Percentiles rank a stretch among this genome's conserved stretches.
Conservation (phyloP, 1,284 basidiomycete genomes). For the Leccinum pachyderme region DNA sequence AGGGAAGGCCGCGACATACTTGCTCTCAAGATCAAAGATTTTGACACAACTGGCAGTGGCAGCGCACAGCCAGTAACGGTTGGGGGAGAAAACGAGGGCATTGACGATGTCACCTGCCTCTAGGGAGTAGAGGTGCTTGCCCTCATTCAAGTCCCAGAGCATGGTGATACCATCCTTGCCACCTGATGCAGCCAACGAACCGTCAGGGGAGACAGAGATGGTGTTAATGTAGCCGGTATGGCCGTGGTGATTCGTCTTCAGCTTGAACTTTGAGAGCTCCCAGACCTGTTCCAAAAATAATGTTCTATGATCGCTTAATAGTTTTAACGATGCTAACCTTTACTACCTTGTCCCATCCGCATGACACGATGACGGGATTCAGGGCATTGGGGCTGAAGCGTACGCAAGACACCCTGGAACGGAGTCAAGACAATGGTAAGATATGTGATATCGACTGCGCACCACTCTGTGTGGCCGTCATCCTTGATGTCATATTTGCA, state of each 20-base stretch:
- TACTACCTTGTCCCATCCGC: slow-evolving; percentile 99
- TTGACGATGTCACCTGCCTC: slow-evolving; percentile 99
- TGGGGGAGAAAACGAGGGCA: slow-evolving; percentile 98
- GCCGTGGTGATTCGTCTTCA: slow-evolving; percentile 99
- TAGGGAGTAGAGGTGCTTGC: slow-evolving; percentile 99
- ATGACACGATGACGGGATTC: slow-evolving; percentile 99
- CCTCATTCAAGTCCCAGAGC: slow-evolving; percentile 99
- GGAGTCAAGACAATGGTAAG: not conserved
- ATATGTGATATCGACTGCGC: slow-evolving; percentile 23
- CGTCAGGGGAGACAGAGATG: slow-evolving; percentile 97
- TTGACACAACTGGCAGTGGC: slow-evolving; percentile 98
- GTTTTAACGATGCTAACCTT: slow-evolving; percentile 83
- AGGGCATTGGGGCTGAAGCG: slow-evolving; percentile 98
- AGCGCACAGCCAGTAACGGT: slow-evolving; percentile 99
- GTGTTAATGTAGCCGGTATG: slow-evolving; percentile 99
- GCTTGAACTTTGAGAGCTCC: slow-evolving; percentile 99
- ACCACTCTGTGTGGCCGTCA: slow-evolving; percentile 97
- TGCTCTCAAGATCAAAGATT: slow-evolving; percentile 98
- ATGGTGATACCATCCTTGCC: slow-evolving; percentile 99
- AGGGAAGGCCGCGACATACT: slow-evolving; percentile 54
- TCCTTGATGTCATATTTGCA: slow-evolving; percentile 99
- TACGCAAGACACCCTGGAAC: slow-evolving; percentile 92
- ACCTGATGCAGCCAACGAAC: slow-evolving; percentile 97
- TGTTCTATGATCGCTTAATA: slow-evolving; percentile 47
- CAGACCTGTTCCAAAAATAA: slow-evolving; percentile 71